These are phyloP conservation scores for Chytriomyces hyalinus DNA, from an alignment of 192 early-diverging fungal species.

Conservation along the genomic window DNA sequence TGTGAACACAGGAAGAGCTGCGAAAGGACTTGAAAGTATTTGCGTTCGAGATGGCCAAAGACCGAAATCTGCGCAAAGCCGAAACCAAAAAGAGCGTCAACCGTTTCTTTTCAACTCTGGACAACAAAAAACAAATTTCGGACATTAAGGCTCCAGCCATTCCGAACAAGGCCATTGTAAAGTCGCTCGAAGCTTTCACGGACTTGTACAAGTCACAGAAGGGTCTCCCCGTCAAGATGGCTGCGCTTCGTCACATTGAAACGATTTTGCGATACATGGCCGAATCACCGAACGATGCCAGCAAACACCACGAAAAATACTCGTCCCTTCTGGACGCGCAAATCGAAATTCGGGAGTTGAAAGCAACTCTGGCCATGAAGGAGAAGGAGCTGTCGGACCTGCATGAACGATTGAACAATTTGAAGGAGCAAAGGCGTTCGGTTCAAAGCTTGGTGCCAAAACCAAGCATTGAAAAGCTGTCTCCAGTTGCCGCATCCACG, in stretches of 20 bases:
- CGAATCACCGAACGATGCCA: neutral
- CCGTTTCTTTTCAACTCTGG: no score
- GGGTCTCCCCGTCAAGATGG: conserved; percentile 9
- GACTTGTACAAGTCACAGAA: neutral
- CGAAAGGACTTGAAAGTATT: no score
- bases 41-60: no score
- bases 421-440: neutral
- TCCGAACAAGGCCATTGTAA: no score
- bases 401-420: neutral
- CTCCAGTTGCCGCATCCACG: neutral
- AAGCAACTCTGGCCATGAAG: neutral
- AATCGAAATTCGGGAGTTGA: conserved; percentile 8
- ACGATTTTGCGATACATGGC: neutral
- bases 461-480: neutral
- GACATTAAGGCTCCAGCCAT: no score
- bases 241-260: neutral
- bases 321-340: conserved; percentile 18
- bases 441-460: neutral
- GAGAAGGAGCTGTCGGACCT: conserved; percentile 3
- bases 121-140: no score
- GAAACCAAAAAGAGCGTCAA: no score
- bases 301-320: neutral
- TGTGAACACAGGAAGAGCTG: no score
- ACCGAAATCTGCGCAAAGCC: no score
- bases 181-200: no score